Base-by-base conservation (phyloP, 164 flowering plant genomes). In the Vitis amurensis region DNA sequence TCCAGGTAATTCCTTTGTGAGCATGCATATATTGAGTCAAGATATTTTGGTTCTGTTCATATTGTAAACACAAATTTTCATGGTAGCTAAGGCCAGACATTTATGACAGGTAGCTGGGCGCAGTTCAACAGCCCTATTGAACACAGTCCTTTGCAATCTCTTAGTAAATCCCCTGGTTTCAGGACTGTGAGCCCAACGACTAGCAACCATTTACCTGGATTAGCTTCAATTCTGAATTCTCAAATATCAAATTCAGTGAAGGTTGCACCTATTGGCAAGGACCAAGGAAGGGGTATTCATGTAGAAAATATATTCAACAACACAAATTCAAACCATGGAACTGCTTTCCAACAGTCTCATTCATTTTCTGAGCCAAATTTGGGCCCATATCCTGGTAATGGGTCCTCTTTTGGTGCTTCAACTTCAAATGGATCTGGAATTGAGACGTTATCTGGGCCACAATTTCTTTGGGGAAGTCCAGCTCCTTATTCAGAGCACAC, bases 391-490 rank as follows among this genome's bases (percentile, higher is more conserved):
- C 74, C 83, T 79, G 92, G 89, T 67, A 69, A 78, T 3, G 59
- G 77, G 47, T 79, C 95, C 30, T 78, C 91, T 60, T 82, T 85
- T 79, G 85, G 85, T 48, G 78, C 85, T 49, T 80, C 93, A 64
- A 78, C 79, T 13, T 85, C 96, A 60, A 90, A 72, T 71, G 80
- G 84, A 51, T 88, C 89, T 53, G 79, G 87, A 49, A 51, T 88
- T 59, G 92, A 84, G 52, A 87, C 93, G 27, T 84, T 92, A 44
- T 83, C 95, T 6, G 93, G 97, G 47, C 88, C 93, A n/a, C 90
- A 94, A 64, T 94, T 91, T 80, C 91, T 92, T 8, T 92, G 98
- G 98, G 98, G 97, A 55, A 92, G 93, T 78, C 91, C 90, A 23
- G 83, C 79, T 63, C 77, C 83, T 23, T 81, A 80, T 57, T 71